Percentiles rank a stretch among this genome's conserved stretches.
Evolutionary conservation across 2,329 filamentous ascomycete species (phyloP).

Genomic region (Colletotrichum musicola): DNA sequence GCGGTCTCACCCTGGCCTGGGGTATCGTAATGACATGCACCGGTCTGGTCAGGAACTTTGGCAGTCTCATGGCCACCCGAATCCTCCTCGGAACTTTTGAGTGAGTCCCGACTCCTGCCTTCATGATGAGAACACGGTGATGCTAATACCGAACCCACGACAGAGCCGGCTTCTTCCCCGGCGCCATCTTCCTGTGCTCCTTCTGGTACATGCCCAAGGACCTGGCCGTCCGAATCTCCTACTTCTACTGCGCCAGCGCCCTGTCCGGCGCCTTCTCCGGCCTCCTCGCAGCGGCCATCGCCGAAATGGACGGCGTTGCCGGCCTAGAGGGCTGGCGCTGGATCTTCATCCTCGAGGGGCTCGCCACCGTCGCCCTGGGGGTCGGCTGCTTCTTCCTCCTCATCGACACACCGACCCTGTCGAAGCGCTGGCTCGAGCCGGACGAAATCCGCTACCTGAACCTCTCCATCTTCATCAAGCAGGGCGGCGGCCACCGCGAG

Average conservation of each 20-base stretch:
- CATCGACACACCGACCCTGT: constrained; percentile 42
- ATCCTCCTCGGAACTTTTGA: constrained; percentile 68
- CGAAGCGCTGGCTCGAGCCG: constrained; percentile 44
- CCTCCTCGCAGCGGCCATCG: constrained; percentile 70
- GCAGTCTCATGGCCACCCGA: constrained; percentile 46
- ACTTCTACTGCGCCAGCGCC: constrained; percentile 79
- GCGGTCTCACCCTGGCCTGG: constrained; percentile 70
- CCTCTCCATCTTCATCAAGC: constrained; percentile 49
- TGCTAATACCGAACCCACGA: too few species aligned
- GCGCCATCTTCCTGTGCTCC: constrained; percentile 62
- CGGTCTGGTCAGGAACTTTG: constrained; percentile 43
- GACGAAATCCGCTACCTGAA: constrained; percentile 45
- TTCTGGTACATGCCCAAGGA: constrained; percentile 65
- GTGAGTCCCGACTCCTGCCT: constrained; percentile 11
- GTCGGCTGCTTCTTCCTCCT: constrained; percentile 41
- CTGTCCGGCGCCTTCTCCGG: constrained; percentile 75
- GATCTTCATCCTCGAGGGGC: constrained; percentile 40
- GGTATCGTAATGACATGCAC: constrained; percentile 42
- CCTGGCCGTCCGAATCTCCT: constrained; percentile 60
- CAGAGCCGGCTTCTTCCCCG: constrained; percentile 65
- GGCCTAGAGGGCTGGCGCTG: constrained; percentile 58
- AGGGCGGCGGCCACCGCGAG: constrained; percentile 38
- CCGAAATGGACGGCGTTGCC: constrained; percentile 58
- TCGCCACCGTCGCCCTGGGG: constrained; percentile 47
- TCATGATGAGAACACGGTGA: too few species aligned